Evolutionary conservation across 2,329 filamentous ascomycete species (phyloP), one percentile per base, ranked within the genome.

Genomic region (Ascocoryne sarcoides): DNA sequence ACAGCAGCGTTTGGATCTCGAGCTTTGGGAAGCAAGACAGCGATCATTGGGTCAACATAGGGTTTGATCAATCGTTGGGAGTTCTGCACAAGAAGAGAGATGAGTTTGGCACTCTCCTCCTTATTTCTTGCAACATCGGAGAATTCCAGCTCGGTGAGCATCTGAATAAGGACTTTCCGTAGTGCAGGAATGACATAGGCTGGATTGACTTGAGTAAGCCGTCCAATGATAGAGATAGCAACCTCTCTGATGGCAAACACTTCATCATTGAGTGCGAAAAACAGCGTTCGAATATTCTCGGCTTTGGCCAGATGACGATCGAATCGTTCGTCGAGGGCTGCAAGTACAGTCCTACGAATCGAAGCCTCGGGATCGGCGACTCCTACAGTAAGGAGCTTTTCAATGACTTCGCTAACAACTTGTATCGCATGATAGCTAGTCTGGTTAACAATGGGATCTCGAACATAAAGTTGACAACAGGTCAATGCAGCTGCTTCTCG

Each of bases 141-240:
- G 56, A 95, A 96, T 54, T 95, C 89, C 16, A 98, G 82, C 56
- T 95, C 90, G 0, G 92, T 98, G 46, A 98, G 73, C 62, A 98
- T 81, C 62, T 98, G 93, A 43, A 98, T 89, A 18, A 98, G 76
- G 4, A 93, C 84, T 63, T 98, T 98, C 47, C 92, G 83, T 29
- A 98, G 65, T 0, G 92, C 93, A 2, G 93, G 92, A 55, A 98
- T 94, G 51, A 98, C 89, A 62, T 98, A 98, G 43, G 93, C 93
- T 1, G 92, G 93, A 50, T 98, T 98, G 50, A 88, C 82, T 38
- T 78, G 76, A 0, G 92, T 93, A 42, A 99, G 69, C 10, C 93
- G 86, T 21, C 92, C 93, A 54, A 98, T 95, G 50, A 98, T 95
- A 14, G 86, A 83, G 56, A 99, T 95, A 7, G 92, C 85, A 19